Conservation (phyloP, 1,139 yeast species). For the Saccharomyces hybrid region DNA sequence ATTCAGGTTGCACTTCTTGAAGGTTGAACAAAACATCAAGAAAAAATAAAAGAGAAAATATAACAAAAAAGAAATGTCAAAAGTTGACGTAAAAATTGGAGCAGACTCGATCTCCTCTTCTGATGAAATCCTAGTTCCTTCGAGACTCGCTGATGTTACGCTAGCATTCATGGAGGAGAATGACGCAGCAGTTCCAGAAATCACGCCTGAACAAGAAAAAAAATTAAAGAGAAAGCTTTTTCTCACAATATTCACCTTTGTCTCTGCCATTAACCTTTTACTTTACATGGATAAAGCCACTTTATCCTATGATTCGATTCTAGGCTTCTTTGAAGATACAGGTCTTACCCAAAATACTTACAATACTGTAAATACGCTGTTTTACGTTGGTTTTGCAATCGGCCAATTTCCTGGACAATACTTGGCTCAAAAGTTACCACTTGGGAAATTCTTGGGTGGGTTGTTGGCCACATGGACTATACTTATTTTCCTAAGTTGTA, state of each 20-base stretch:
- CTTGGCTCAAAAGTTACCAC: slow-evolving; percentile 33
- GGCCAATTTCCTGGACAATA: slow-evolving; percentile 31
- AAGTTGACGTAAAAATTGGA: background rate
- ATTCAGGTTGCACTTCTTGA: background rate
- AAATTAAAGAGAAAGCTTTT: slow-evolving; percentile 33
- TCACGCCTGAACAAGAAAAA: slow-evolving; percentile 34
- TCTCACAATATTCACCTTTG: slow-evolving; percentile 32
- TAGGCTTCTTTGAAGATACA: slow-evolving; percentile 38
- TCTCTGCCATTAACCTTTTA: slow-evolving; percentile 34
- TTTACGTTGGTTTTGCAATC: slow-evolving; percentile 36
- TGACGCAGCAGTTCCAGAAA: slow-evolving; percentile 18
- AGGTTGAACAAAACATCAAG: background rate
- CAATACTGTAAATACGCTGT: slow-evolving; percentile 36
- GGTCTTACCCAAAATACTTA: slow-evolving; percentile 33
- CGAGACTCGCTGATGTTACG: background rate
- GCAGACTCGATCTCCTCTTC: background rate
- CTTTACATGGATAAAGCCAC: slow-evolving; percentile 42
- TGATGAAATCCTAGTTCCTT: background rate
- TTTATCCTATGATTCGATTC: slow-evolving; percentile 37
- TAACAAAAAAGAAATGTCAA: background rate
- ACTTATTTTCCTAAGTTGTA: slow-evolving; percentile 36
- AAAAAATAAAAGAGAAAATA: background rate
- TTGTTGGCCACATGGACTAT: slow-evolving; percentile 36
- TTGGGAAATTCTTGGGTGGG: slow-evolving; percentile 31
- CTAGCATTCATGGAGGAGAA: background rate